Evolutionary conservation across 306 rosid genomes (phyloP).

Genomic region (Ceratonia siliqua): DNA sequence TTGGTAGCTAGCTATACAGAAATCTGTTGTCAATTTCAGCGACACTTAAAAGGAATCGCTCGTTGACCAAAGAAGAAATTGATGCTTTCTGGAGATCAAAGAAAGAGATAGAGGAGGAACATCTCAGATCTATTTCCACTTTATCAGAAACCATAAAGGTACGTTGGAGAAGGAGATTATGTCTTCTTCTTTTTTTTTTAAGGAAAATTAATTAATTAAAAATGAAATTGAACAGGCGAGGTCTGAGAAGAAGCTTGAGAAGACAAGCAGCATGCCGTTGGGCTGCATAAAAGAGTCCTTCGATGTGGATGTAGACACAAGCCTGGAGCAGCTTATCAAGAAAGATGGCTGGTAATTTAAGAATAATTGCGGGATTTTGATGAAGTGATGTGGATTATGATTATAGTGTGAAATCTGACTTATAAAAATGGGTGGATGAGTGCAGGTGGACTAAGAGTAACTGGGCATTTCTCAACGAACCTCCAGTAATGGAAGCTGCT

Average conservation of each 20-base stretch:
- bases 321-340: slow-evolving; percentile 44
- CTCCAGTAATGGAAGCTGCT: slow-evolving; percentile 57
- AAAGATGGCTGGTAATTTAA: slow-evolving; percentile 67
- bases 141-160: slow-evolving; percentile 33
- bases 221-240: too few relatives aligned
- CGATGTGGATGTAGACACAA: slow-evolving; percentile 33
- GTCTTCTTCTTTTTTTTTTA: too few relatives aligned
- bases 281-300: slow-evolving; percentile 14
- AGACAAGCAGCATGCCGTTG: slow-evolving; percentile 43
- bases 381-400: background rate
- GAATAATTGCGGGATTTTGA: too few relatives aligned
- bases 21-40: slow-evolving; percentile 29
- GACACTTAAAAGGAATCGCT: slow-evolving; percentile 46
- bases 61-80: slow-evolving; percentile 64
- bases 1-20: too few relatives aligned
- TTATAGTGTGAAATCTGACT: background rate
- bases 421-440: background rate
- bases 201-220: too few relatives aligned
- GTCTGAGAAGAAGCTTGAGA: slow-evolving; percentile 35
- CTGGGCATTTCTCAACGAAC: slow-evolving; percentile 92
- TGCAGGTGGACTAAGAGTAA: slow-evolving; percentile 87
- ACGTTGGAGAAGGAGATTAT: slow-evolving; percentile 40
- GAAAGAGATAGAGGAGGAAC: slow-evolving; percentile 59
- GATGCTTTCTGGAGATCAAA: slow-evolving; percentile 59
- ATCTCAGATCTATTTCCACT: slow-evolving; percentile 45